Evolutionary conservation across 306 rosid genomes (phyloP), one percentile per base, ranked within the genome.

Genomic region (Castanea mollissima): DNA sequence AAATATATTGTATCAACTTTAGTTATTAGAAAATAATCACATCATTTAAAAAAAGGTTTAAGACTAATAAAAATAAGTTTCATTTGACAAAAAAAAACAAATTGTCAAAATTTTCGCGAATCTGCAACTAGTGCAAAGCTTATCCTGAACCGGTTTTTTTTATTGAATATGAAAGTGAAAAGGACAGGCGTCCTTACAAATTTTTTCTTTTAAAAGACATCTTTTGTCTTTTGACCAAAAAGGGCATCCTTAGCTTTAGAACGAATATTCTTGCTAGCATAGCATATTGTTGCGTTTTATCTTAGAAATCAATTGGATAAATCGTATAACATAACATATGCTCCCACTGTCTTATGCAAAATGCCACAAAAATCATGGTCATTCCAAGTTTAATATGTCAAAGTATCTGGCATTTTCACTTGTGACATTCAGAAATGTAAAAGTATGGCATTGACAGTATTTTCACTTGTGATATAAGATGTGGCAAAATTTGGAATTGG

Each of bases 181-280:
- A 35, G 41, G 41, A 35, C 41, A 5, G 8, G 41, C 41, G 41
- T 35, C 41, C 41, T 35, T 35, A 35, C 41, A 35, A 35, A 35
- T 35, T 35, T 5, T 5, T 35, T 35, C 1, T 35, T 35, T 35
- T 35, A 1, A 35, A 35, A 35, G 41, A 35, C 41, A 5, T 35
- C 41, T 35, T 34, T 35, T 35, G 41, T 1, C 6, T 35, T 35
- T 16, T 34, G 68, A 29, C 21, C 75, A 63, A 54, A 69, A 44
- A 25, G 19, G 34, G 76, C 54, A 32, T 62, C 80, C 57, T 80
- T 55, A 19, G 52, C 49, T 34, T 46, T 35, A 41, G 44, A 59
- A 59, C 54, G 83, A 78, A 81, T 78, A 81, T 85, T 68, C 88
- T 71, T 69, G 65, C 35, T 34, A 12, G 35, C 35, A 54, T 2